Base-by-base conservation (phyloP, 371 early-diverging fungal species). In the Mortierella sp. region DNA sequence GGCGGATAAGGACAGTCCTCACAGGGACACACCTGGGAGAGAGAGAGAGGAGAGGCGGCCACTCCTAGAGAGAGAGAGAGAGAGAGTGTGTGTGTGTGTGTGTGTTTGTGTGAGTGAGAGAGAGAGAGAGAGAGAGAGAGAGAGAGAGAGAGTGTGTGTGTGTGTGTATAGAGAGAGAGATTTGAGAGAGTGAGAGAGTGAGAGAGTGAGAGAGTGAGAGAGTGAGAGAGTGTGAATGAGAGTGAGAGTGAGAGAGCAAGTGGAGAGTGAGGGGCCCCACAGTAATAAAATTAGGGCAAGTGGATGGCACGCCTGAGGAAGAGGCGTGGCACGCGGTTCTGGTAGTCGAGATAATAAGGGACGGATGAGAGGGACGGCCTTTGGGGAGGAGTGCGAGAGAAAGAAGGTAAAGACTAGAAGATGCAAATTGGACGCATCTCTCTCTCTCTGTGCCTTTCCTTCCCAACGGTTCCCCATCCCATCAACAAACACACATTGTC, bases 401-500 rank as follows among this genome's bases (percentile, higher is more conserved):
- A 23, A 53, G 50, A 50, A 50, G 14, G 26, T 23, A 53, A 23
- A 23, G 23, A 53, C 9, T 7, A 53, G 53, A 53, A 53, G 9
- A 53, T n/a, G n/a, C n/a, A n/a, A n/a, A n/a, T n/a, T 61, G 62
- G 60, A 62, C 51, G 46, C 43, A 26, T 14, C 26, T 50, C 55
- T 30, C 26, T 62, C 48, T 74, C 74, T 68, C 60, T 69, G 65
- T 67, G 62, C 68, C 74, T 68, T 46, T 56, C 44, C 37, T 55
- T 23, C 21, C 48, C 61, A 46, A 68, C 57, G 74, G 74, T 74
- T 69, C 74, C 69, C 74, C 74, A 50, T 64, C 59, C 68, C 68
- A 58, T 65, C 69, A 74, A 43, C 45, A 44, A 58, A 58, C 58
- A 30, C 23, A 18, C 16, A 21, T 45, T 43, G 44, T 44, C 45